These are phyloP conservation scores for Proliferodiscus dingleyae DNA, from an alignment of 2,329 filamentous ascomycete species.

Conservation along the genomic window DNA sequence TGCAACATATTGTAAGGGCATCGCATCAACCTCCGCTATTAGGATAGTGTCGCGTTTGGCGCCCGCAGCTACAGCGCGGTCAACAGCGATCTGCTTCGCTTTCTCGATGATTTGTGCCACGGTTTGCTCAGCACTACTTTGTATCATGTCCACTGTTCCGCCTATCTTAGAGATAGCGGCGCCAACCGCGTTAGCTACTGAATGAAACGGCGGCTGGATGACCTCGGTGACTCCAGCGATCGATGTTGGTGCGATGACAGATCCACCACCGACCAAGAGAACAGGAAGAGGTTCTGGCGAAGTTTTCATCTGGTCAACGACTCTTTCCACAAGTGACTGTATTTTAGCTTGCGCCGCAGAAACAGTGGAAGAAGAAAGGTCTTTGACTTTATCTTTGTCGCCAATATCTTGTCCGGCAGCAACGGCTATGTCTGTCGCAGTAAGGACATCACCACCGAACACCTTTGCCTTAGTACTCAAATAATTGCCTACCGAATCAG, in stretches of 20 bases:
- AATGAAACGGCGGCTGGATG: slow-evolving; percentile 45
- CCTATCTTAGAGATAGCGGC: slow-evolving; percentile 40
- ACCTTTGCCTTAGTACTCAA: slow-evolving; percentile 43
- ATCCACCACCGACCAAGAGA: slow-evolving; percentile 52
- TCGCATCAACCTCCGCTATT: slow-evolving; percentile 17
- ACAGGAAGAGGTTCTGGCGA: slow-evolving; percentile 47
- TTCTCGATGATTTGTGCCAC: slow-evolving; percentile 15
- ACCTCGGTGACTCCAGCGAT: slow-evolving; percentile 45
- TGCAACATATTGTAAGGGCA: slow-evolving; percentile 19
- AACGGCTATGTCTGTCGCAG: slow-evolving; percentile 48
- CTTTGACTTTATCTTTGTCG: slow-evolving; percentile 7
- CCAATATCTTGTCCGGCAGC: slow-evolving; percentile 23
- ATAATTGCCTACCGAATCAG: slow-evolving; percentile 49
- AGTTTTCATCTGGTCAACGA: slow-evolving; percentile 52
- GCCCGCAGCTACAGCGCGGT: slow-evolving; percentile 17
- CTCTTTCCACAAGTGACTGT: slow-evolving; percentile 43
- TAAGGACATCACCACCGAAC: slow-evolving; percentile 49
- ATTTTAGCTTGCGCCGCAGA: slow-evolving; percentile 22
- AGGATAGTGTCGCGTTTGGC: slow-evolving; percentile 16
- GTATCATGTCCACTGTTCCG: slow-evolving; percentile 23
- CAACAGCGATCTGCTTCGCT: slow-evolving; percentile 12
- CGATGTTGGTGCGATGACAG: slow-evolving; percentile 39
- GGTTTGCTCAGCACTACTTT: slow-evolving; percentile 15
- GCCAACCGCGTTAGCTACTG: slow-evolving; percentile 54
- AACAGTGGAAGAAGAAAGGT: slow-evolving; percentile 17